Base-by-base conservation (phyloP, 192 early-diverging fungal genomes). In the Rhizophagus clarus region DNA sequence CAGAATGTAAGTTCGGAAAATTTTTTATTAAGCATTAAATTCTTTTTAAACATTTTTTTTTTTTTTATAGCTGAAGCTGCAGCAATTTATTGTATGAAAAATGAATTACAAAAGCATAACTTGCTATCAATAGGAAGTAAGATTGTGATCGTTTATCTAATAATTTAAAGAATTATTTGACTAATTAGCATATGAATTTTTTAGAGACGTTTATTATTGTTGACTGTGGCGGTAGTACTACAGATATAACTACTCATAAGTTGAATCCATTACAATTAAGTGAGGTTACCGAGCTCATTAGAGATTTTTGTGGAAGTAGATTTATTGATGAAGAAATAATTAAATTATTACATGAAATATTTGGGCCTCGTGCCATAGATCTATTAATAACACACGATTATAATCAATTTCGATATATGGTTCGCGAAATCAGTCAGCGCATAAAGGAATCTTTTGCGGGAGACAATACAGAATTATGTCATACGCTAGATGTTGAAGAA, bases 301-400 rank as follows among this genome's bases (percentile, higher is more conserved):
- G 85, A 17, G 84, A 83, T 7, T 34, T 89, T 26, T 69, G 73
- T 32, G 88, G 88, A 63, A 81, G 84, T 49, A 83, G 82, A 22
- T 81, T 67, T 22, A 87, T 87, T 56, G 80, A 85, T 42, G 83
- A 85, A 24, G 85, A 83, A 0, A 75, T 82, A 7, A 84, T 83
- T 72, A 87, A 85, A 76, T 82, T 83, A 51, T 66, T 81, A 87
- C 64, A 83, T 85, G 40, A 71, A 85, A 60, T 83, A 83, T 61
- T 83, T 85, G 87, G 80, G 80, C 8, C 71, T 81, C n/a, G 31
- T 85, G 32, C 78, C 86, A 11, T 74, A 76, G 42, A 68, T 69
- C 45, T 84, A 83, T 45, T 83, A 87, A 68, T 76, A 71, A 45
- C 51, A 76, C 24, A 77, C 80, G 17, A 79, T 72, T 28, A 72